Evolutionary conservation across 345 rosid species (phyloP).

Genomic region (Syzygium oleosum): DNA sequence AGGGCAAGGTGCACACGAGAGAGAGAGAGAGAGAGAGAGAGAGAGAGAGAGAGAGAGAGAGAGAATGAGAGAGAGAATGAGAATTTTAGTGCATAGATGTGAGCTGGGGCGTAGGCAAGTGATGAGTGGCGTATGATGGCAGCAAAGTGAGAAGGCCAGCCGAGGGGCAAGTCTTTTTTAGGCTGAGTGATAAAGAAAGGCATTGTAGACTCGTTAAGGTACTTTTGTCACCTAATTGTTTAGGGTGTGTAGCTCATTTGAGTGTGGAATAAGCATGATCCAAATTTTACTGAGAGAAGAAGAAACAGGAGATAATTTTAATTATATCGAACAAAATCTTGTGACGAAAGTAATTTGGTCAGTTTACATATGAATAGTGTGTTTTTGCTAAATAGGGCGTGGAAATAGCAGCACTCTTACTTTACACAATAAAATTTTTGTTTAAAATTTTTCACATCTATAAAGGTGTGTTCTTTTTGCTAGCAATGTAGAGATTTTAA

Average conservation of each 20-base stretch:
- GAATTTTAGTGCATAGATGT: no score
- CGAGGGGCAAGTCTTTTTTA: no score
- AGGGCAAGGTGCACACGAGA: no score
- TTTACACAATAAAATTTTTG: not conserved
- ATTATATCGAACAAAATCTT: not conserved
- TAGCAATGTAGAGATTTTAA: not conserved
- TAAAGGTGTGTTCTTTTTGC: not conserved
- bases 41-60: no score
- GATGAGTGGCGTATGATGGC: not conserved
- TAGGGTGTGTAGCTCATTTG: no score
- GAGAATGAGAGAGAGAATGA: no score
- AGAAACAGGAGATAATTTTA: not conserved
- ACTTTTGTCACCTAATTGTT: no score
- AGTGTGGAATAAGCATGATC: no score
- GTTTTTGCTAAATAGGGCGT: not conserved
- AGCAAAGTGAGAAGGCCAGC: not conserved
- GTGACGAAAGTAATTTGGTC: not conserved
- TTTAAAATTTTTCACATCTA: not conserved
- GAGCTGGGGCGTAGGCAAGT: not conserved
- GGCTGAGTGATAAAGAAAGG: no score
- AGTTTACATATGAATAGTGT: not conserved
- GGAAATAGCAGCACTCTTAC: not conserved
- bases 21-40: no score
- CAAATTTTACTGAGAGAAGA: not conserved
- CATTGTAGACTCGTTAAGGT: no score